Conservation (phyloP, 306 rosid species). For the Albizia julibrissin region DNA sequence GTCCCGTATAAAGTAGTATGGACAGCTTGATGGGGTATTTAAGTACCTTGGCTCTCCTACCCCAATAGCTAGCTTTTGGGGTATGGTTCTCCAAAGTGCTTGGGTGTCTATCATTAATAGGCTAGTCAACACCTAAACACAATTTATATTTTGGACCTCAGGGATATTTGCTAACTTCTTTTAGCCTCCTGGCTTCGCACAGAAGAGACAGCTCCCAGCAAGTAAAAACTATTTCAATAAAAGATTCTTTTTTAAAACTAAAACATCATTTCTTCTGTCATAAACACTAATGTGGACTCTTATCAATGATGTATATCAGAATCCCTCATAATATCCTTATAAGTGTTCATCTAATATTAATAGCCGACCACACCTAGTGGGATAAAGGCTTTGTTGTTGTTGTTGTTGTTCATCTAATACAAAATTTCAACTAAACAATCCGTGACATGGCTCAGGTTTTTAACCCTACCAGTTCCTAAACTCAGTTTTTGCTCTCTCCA, state of each 20-base stretch:
- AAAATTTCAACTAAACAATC: conserved; percentile 16
- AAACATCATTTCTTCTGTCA: not conserved
- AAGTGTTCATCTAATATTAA: not conserved
- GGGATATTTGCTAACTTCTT: not conserved
- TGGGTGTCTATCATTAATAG: not conserved
- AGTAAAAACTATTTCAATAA: not conserved
- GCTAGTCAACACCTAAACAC: not conserved
- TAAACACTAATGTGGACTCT: not conserved
- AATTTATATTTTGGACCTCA: not conserved
- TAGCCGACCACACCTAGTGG: too few species aligned
- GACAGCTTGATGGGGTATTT: too few species aligned
- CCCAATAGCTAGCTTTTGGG: too few species aligned
- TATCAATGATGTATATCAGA: conserved; percentile 4
- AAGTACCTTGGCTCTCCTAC: too few species aligned
- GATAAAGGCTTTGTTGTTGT: too few species aligned
- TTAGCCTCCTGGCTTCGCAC: not conserved
- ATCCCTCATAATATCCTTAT: not conserved
- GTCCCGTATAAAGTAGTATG: too few species aligned
- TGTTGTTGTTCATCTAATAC: not conserved
- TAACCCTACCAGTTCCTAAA: not conserved
- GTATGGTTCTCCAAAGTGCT: too few species aligned
- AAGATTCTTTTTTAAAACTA: not conserved
- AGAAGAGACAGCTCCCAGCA: conserved; percentile 1
- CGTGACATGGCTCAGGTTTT: not conserved
- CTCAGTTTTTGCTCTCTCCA: conserved; percentile 8